A percentile compares a stretch with the other conserved stretches of the same genome.
phyloP scores from a whole-genome alignment of 768 basidiomycete genomes.

The Kwoniella sp. region DNA sequence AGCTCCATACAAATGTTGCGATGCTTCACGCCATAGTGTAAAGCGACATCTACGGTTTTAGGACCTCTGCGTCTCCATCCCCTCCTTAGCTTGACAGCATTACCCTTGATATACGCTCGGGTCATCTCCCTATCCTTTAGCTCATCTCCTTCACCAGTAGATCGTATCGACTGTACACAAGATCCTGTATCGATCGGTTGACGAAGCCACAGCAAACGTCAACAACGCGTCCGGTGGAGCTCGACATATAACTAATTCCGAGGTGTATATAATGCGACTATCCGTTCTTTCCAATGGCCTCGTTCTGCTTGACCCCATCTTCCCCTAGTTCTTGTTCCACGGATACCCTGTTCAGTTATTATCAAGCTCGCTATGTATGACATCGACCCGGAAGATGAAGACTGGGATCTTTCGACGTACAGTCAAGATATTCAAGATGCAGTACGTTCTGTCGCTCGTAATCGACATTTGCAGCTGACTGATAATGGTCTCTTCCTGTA shows the following conservation, averaged over 20 bases:
- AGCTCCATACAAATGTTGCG: too few species aligned
- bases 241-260: neutral
- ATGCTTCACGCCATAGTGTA: too few species aligned
- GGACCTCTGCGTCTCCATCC: neutral
- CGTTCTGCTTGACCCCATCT: neutral
- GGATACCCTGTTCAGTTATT: neutral
- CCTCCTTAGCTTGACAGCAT: neutral
- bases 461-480: too few species aligned
- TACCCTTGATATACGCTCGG: neutral
- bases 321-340: neutral
- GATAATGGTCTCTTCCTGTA: too few species aligned
- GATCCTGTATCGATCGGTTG: too few species aligned
- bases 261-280: neutral
- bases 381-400: slow-evolving; percentile 1
- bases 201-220: too few species aligned
- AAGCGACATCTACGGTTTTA: too few species aligned
- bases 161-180: too few species aligned
- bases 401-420: slow-evolving; percentile 17
- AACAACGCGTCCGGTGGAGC: neutral
- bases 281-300: neutral
- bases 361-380: neutral
- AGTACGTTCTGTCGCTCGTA: too few species aligned
- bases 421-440: slow-evolving; percentile 15
- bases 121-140: neutral
- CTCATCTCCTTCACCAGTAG: neutral